A percentile compares a stretch with the other conserved stretches of the same genome.
These are phyloP conservation scores for Claviceps quebecensis DNA, from an alignment of 2,329 filamentous ascomycete genomes.

Conservation along the genomic window DNA sequence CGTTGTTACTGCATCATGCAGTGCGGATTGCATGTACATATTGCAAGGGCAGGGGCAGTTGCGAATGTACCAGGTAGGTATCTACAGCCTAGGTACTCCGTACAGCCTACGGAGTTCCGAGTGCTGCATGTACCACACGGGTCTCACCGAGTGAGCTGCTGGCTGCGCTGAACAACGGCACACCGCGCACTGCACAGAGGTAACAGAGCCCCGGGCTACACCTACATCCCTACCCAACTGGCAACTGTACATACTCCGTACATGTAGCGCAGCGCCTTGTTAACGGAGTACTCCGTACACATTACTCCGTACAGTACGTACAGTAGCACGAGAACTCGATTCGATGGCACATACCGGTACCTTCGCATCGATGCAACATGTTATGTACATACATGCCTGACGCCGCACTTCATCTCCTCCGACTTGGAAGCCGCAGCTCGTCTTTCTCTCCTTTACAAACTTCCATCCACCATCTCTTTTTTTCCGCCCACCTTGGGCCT, in stretches of 20 bases:
- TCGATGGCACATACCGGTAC: not conserved
- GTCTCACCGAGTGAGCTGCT: not conserved
- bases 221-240: not conserved
- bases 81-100: too few species aligned
- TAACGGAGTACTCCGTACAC: too few species aligned
- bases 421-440: not conserved
- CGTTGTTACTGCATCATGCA: too few species aligned
- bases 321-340: not conserved
- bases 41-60: too few species aligned
- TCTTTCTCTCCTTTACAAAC: conserved; percentile 1
- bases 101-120: not conserved
- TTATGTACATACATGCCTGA: not conserved
- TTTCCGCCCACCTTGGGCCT: not conserved
- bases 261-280: too few species aligned
- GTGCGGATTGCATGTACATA: too few species aligned
- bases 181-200: too few species aligned
- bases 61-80: too few species aligned
- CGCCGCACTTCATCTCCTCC: conserved; percentile 2
- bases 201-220: not conserved
- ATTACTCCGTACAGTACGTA: too few species aligned
- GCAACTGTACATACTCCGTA: too few species aligned
- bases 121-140: not conserved
- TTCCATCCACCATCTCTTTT: not conserved
- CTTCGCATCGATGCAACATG: not conserved
- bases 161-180: too few species aligned